Evolutionary conservation across 768 basidiomycete species (phyloP).

Genomic region (Pleurotus giganteus): DNA sequence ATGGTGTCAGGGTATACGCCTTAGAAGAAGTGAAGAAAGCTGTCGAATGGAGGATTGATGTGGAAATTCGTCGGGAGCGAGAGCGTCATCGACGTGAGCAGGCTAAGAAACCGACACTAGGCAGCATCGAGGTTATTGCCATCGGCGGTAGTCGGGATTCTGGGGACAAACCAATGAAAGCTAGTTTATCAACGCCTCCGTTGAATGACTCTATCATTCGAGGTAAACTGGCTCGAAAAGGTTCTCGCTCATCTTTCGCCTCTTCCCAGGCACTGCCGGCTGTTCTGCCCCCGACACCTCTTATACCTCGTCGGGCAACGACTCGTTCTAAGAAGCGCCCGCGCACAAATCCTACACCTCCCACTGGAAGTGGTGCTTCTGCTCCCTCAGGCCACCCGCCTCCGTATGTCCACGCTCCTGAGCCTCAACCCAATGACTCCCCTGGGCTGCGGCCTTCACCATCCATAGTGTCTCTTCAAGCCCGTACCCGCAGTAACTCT

Average conservation of each 20-base stretch:
- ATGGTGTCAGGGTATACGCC: constrained; percentile 87
- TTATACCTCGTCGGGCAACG: constrained; percentile 44
- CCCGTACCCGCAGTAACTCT: constrained; percentile 52
- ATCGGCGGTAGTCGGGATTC: constrained; percentile 30
- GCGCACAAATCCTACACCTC: constrained; percentile 26
- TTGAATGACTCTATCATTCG: constrained; percentile 29
- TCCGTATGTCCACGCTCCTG: constrained; percentile 48
- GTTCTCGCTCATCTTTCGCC: constrained; percentile 31
- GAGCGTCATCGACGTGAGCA: constrained; percentile 70
- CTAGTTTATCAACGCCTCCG: constrained; percentile 49
- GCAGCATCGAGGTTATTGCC: constrained; percentile 31
- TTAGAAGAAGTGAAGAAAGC: constrained; percentile 83
- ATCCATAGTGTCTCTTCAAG: constrained; percentile 39
- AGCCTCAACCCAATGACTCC: constrained; percentile 24
- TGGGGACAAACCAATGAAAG: constrained; percentile 45
- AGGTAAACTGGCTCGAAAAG: constrained; percentile 36
- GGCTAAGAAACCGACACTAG: constrained; percentile 48
- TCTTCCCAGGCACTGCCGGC: constrained; percentile 28
- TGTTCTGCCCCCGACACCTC: constrained; percentile 25
- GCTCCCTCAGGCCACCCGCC: constrained; percentile 60
- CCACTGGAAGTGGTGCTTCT: constrained; percentile 22
- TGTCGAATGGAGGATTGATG: constrained; percentile 85
- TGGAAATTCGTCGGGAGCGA: constrained; percentile 71
- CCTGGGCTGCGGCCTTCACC: constrained; percentile 35
- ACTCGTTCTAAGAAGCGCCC: constrained; percentile 32